Conservation (phyloP, 306 rosid species). For the Castanopsis chinensis region DNA sequence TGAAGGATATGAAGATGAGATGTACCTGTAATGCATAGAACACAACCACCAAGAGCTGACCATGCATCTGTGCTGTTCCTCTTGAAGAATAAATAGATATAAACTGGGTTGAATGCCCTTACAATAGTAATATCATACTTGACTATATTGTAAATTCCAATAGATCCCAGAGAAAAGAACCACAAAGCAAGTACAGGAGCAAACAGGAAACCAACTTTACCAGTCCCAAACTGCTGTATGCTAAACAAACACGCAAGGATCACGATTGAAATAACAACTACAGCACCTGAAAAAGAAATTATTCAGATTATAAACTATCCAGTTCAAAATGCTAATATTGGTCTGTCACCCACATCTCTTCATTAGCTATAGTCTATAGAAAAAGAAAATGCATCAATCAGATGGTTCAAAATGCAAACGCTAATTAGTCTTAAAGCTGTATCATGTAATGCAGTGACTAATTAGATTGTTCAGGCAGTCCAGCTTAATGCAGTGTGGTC, state of each 20-base stretch:
- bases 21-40: slow-evolving; percentile 92
- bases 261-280: slow-evolving; percentile 62
- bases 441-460: neutral
- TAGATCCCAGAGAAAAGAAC: slow-evolving; percentile 83
- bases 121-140: slow-evolving; percentile 62
- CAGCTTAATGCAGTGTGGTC: neutral
- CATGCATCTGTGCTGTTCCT: slow-evolving; percentile 62
- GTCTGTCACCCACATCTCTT: slow-evolving; percentile 4
- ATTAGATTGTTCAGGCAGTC: neutral
- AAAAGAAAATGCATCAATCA: neutral
- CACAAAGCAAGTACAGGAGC: slow-evolving; percentile 85
- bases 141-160: slow-evolving; percentile 76
- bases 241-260: slow-evolving; percentile 74
- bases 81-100: slow-evolving; percentile 86
- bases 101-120: slow-evolving; percentile 88
- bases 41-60: slow-evolving; percentile 99
- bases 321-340: slow-evolving; percentile 9
- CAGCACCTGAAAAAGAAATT: slow-evolving; percentile 53
- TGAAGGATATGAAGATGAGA: slow-evolving; percentile 11
- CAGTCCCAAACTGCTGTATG: slow-evolving; percentile 84
- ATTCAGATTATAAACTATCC: slow-evolving; percentile 17
- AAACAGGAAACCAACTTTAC: slow-evolving; percentile 90
- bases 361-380: slow-evolving; percentile 1
- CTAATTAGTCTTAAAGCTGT: neutral
- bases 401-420: neutral